Evolutionary conservation across 768 basidiomycete genomes (phyloP), one percentile per base, ranked within the genome.

Genomic region (Psilocybe tampanensis): DNA sequence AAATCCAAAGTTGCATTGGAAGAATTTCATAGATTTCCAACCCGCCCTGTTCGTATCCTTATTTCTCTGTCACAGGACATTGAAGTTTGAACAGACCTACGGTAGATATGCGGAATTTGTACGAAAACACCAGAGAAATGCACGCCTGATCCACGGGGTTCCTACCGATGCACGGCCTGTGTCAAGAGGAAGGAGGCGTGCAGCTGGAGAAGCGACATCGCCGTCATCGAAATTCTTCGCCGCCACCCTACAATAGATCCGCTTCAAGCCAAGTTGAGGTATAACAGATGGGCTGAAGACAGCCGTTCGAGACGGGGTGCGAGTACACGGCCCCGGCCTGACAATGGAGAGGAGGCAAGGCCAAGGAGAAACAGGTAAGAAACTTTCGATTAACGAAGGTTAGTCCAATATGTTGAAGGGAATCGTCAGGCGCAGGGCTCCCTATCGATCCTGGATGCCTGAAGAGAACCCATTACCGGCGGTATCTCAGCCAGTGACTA

Each of bases 121-220:
- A 33, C 19, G 13, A 17, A 19, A 6, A 48, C n/a, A 3, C 47
- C 47, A 2, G 47, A 48, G 11, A 29, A 48, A 7, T 48, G 47
- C 29, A 48, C 17, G 29, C 26, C 8, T 29, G 47, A 48, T 29
- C 29, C 47, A 8, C 26, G 26, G 26, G 47, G 47, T 26, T 48
- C 47, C 9, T 33, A 48, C 22, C 47, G 47, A 8, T 48, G 47
- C 19, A n/a, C 12, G 29, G 8, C 9, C 17, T 48, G 47, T 18
- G 18, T 48, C 15, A 11, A 9, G 12, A 26, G 47, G n/a, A 48
- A 48, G n/a, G 47, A 48, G n/a, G 47, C 26, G 19, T 48, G 47
- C 29, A 48, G 47, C 26, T 48, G 47, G 47, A 48, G 32, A 33
- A 29, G 47, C 17, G 47, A 48, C n/a, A 48, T 48, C 3, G 47